Conservation (phyloP, 2,329 filamentous ascomycete genomes). For the Epichloe amarillans region DNA sequence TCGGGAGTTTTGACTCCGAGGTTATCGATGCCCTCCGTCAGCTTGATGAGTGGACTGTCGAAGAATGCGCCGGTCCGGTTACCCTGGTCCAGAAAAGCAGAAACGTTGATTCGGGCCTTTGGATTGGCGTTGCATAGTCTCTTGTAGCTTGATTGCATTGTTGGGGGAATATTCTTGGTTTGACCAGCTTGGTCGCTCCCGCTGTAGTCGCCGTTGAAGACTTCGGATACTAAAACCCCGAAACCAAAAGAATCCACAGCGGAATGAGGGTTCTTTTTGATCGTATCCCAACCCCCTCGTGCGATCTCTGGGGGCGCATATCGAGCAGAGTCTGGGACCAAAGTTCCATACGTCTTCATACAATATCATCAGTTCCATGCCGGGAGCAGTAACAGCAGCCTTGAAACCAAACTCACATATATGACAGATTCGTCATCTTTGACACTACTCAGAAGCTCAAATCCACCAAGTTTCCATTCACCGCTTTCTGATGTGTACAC, state of each 20-base stretch:
- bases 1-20: constrained; percentile 74
- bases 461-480: constrained; percentile 93
- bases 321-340: constrained; percentile 71
- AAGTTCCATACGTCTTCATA: constrained; percentile 63
- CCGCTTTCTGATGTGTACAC: constrained; percentile 92
- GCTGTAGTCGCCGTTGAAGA: constrained; percentile 75
- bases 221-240: constrained; percentile 74
- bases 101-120: constrained; percentile 72
- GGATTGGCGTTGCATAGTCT: constrained; percentile 79
- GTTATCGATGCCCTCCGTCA: constrained; percentile 87
- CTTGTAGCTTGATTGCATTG: constrained; percentile 86
- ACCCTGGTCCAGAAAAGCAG: constrained; percentile 82
- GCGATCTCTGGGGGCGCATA: constrained; percentile 82
- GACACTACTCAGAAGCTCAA: constrained; percentile 85
- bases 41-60: constrained; percentile 78
- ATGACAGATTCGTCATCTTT: constrained; percentile 93
- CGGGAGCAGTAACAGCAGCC: neutral
- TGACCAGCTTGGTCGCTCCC: constrained; percentile 70
- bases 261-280: constrained; percentile 71
- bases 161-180: constrained; percentile 75
- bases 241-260: constrained; percentile 83
- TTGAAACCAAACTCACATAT: constrained; percentile 42
- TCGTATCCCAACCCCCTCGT: constrained; percentile 83
- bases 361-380: constrained; percentile 2
- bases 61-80: constrained; percentile 75